Conservation (phyloP, 768 basidiomycete species). For the Galerina sulciceps region DNA sequence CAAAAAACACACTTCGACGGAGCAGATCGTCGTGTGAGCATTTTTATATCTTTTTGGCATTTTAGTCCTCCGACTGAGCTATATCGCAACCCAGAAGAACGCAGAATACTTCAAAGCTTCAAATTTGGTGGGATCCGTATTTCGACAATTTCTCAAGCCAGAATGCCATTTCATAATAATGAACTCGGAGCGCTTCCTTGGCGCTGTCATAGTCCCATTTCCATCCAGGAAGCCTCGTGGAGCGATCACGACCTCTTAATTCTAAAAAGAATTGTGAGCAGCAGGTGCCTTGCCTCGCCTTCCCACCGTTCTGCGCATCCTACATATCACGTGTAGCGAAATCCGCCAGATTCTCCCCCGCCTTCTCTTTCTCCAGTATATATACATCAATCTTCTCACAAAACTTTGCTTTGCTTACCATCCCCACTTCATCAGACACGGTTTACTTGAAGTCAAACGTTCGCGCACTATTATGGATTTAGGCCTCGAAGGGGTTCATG, state of each 20-base stretch:
- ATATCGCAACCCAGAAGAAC: no score
- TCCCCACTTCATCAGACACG: neutral
- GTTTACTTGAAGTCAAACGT: neutral
- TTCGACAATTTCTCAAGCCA: no score
- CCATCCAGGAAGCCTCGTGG: neutral
- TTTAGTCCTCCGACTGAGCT: neutral
- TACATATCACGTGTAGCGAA: constrained; percentile 2
- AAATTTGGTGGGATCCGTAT: no score
- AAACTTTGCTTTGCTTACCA: neutral
- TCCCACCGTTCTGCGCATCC: neutral
- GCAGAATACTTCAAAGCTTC: no score
- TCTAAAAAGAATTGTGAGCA: neutral
- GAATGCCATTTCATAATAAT: no score
- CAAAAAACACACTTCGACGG: neutral
- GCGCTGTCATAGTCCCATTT: neutral
- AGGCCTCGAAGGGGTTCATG: constrained; percentile 61
- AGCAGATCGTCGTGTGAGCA: neutral
- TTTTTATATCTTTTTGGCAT: neutral
- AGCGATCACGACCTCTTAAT: neutral
- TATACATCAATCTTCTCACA: neutral
- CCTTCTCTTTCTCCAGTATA: neutral
- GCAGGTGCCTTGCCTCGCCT: neutral
- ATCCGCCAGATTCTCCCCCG: neutral
- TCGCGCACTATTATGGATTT: constrained; percentile 48
- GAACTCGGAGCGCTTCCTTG: neutral